Evolutionary conservation across 768 basidiomycete species (phyloP).

Genomic region (Neoboletus magnificus): DNA sequence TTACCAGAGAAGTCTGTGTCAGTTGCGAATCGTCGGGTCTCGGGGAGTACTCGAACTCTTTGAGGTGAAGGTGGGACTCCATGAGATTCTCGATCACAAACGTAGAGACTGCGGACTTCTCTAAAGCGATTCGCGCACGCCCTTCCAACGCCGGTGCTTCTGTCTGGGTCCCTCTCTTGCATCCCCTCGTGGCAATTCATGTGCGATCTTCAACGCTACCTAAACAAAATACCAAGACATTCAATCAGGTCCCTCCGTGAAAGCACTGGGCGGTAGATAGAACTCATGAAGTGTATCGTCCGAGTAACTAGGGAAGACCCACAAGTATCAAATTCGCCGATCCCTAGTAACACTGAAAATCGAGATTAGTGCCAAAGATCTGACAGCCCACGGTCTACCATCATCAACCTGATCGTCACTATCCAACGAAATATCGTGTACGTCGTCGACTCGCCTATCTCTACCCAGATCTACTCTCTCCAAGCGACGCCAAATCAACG

Average conservation of each 20-base stretch:
- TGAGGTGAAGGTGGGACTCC: background rate
- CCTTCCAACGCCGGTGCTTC: constrained; percentile 7
- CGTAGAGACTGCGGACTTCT: background rate
- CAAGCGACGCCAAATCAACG: background rate
- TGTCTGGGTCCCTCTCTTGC: background rate
- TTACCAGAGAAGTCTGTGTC: background rate
- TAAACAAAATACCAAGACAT: background rate
- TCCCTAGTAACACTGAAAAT: background rate
- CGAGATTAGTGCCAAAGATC: background rate
- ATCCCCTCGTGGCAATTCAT: background rate
- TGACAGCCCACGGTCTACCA: background rate
- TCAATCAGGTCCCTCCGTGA: background rate
- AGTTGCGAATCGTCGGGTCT: constrained; percentile 3
- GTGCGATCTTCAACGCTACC: background rate
- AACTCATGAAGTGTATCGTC: background rate
- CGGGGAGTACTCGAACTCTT: background rate
- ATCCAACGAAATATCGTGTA: background rate
- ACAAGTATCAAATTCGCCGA: background rate
- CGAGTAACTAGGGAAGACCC: constrained; percentile 4
- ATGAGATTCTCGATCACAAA: constrained; percentile 1
- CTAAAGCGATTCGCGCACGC: constrained; percentile 1
- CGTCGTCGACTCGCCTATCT: no score
- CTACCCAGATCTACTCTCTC: background rate
- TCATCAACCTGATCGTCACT: background rate
- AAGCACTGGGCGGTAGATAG: background rate